Base-by-base conservation (phyloP, 2,329 filamentous ascomycete genomes). In the Neophaeococcomyces mojaviensis region DNA sequence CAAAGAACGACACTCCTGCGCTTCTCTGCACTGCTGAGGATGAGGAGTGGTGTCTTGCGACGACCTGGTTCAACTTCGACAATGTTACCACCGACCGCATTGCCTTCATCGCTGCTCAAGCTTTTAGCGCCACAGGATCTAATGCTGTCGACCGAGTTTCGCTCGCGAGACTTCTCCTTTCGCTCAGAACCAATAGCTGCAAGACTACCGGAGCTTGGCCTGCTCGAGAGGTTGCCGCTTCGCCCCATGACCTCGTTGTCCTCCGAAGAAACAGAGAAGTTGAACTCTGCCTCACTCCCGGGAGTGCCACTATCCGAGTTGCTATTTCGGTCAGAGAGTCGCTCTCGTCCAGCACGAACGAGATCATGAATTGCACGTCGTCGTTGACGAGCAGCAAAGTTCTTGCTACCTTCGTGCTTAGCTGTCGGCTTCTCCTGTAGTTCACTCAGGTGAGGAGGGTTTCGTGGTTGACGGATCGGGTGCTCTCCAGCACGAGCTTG, bases 401-500 rank as follows among this genome's bases (percentile, higher is more conserved):
- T 98, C 79, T 96, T 73, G 80, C 90, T 96, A 19, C 90, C 92
- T 65, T 97, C 90, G 53, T 90, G 80, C 70, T 88, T 95, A 55
- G 87, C 82, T 7, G 90, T 97, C 1, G 92, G 92, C 68, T 89
- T 92, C 16, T 83, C 77, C 60, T 84, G 79, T 49, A 98, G 80
- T 69, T 98, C 92, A 56, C 98, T 92, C 41, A 97, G 76, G 12
- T 86, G 81, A 12, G 92, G 92, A 19, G 92, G 92, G 4, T 89
- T 89, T 53, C 88, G 87, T 43, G 92, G 92, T 68, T 98, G 92
- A 49, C 92, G 88, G 43, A 87, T 71, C 7, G 92, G 92, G 63
- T 98, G 92, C 68, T 97, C 92, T 56, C 92, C 92, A 60, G 88
- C 88, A 62, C 92, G 88, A 49, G 76, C 86, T 64, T 96, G 89